Conservation (phyloP, 495 filamentous ascomycete genomes). For the Lophiostoma macrostomum region DNA sequence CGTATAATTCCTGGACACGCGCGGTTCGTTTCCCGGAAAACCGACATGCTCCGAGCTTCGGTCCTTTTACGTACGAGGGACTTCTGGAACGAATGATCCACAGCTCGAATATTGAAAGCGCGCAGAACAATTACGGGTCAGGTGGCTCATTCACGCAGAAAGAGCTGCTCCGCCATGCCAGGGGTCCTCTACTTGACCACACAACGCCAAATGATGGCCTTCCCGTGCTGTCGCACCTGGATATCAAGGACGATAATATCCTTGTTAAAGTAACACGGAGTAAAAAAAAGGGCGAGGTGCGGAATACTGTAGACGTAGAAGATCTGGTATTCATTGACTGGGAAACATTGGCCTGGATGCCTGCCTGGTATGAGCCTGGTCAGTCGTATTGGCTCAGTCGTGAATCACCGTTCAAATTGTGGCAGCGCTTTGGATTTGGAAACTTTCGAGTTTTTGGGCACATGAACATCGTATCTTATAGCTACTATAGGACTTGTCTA, state of each 20-base stretch:
- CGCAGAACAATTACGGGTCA: neutral
- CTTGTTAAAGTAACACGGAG: neutral
- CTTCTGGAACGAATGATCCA: neutral
- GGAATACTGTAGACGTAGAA: conserved; percentile 5
- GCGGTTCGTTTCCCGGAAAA: neutral
- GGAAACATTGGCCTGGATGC: neutral
- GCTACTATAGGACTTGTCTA: no score
- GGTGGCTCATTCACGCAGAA: neutral
- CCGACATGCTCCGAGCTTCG: neutral
- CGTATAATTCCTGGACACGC: neutral
- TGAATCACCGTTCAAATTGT: no score
- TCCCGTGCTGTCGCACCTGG: neutral
- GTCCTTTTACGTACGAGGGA: neutral
- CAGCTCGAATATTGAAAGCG: neutral
- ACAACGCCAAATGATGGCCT: neutral
- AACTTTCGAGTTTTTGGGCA: no score
- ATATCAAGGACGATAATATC: neutral
- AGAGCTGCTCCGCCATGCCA: neutral
- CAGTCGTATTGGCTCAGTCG: no score
- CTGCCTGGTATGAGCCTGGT: neutral
- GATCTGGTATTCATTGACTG: neutral
- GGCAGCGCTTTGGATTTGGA: no score
- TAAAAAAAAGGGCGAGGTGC: neutral
- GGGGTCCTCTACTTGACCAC: neutral
- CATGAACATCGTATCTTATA: no score